phyloP scores from a whole-genome alignment of 768 basidiomycete genomes.

The Calocera viscosa region DNA sequence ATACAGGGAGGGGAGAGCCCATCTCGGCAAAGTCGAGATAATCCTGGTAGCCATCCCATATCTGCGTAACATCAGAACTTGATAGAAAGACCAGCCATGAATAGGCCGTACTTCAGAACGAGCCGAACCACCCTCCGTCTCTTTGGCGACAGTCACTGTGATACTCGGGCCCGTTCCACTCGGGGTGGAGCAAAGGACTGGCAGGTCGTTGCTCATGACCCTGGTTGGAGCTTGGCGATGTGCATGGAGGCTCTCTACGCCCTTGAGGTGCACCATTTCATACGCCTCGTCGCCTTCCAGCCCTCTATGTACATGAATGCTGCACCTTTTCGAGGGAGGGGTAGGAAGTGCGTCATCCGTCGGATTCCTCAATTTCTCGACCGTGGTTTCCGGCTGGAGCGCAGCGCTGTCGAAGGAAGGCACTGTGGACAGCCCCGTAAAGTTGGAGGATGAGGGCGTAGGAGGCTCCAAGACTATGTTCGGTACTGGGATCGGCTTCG shows the following conservation, averaged over 20 bases:
- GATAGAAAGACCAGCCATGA: background rate
- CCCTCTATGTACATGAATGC: background rate
- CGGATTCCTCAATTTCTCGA: background rate
- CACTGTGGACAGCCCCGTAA: background rate
- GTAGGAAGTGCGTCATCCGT: background rate
- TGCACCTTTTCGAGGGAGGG: background rate
- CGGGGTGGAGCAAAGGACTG: background rate
- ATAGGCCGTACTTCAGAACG: background rate
- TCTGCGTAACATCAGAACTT: background rate
- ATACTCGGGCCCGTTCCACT: background rate
- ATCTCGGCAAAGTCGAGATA: background rate
- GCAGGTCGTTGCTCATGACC: no score
- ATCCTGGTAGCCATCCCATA: constrained; percentile 1
- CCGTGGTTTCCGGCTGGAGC: background rate
- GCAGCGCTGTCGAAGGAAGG: background rate
- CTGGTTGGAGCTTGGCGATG: background rate
- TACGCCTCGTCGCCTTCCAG: background rate
- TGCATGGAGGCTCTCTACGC: background rate
- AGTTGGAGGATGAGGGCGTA: background rate
- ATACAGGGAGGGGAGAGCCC: background rate
- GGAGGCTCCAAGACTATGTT: constrained; percentile 6
- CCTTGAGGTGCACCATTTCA: background rate
- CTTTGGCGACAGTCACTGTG: background rate
- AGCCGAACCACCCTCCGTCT: background rate
- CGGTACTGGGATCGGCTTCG: constrained; percentile 13